Conservation (phyloP, 1,139 yeast genomes). For the Saccharomycopsis crataegensis region DNA sequence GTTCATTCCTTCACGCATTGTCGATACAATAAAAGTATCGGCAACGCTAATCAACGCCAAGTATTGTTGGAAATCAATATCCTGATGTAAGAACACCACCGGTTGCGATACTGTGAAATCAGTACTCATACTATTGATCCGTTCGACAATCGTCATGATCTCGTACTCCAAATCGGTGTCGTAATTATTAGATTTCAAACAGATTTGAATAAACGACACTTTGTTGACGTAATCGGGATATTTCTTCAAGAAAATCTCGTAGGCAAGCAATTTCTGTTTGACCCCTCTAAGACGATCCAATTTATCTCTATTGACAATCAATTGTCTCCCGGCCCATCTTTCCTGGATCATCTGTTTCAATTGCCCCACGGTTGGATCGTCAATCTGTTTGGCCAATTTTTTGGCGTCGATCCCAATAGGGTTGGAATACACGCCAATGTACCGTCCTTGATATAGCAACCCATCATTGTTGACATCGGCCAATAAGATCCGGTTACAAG, state of each 20-base stretch:
- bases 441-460: constrained; percentile 59
- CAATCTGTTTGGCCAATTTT: constrained; percentile 40
- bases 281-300: constrained; percentile 84
- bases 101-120: constrained; percentile 78
- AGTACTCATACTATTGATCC: constrained; percentile 71
- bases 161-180: constrained; percentile 62
- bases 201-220: constrained; percentile 77
- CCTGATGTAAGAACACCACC: constrained; percentile 80
- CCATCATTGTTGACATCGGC: constrained; percentile 74
- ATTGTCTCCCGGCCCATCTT: constrained; percentile 63
- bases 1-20: constrained; percentile 95
- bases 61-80: constrained; percentile 82
- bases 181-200: constrained; percentile 47
- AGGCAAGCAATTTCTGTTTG: constrained; percentile 80
- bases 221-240: constrained; percentile 66
- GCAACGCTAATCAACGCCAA: constrained; percentile 83
- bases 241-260: constrained; percentile 62
- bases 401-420: constrained; percentile 88
- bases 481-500: constrained; percentile 74
- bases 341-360: constrained; percentile 72
- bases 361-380: constrained; percentile 46
- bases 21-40: constrained; percentile 77
- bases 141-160: constrained; percentile 67
- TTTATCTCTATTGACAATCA: constrained; percentile 85
- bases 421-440: constrained; percentile 57